These are phyloP conservation scores for Diaporthe velutina DNA, from an alignment of 2,329 filamentous ascomycete genomes.

Conservation along the genomic window DNA sequence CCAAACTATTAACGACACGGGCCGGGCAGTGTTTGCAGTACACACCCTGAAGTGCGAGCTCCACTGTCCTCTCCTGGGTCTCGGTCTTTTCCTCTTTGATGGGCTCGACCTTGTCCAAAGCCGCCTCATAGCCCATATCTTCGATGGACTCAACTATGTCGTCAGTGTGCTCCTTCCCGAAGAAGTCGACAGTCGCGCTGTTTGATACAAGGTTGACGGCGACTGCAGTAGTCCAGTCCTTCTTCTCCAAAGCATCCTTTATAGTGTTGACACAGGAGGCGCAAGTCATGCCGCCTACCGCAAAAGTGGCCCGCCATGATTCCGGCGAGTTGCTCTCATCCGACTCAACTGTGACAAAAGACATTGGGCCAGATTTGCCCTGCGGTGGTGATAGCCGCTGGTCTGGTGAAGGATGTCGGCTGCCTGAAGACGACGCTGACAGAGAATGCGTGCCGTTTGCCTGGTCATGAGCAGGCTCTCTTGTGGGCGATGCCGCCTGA, in stretches of 20 bases:
- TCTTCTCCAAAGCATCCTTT: slow-evolving; percentile 68
- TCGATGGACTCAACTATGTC: slow-evolving; percentile 68
- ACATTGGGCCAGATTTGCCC: slow-evolving; percentile 30
- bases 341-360: slow-evolving; percentile 53
- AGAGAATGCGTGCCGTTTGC: background rate
- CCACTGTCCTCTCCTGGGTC: slow-evolving; percentile 65
- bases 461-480: slow-evolving; percentile 10
- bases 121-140: slow-evolving; percentile 75
- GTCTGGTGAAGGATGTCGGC: background rate
- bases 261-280: slow-evolving; percentile 76
- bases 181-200: slow-evolving; percentile 72
- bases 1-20: slow-evolving; percentile 67
- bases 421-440: slow-evolving; percentile 5
- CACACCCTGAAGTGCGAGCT: slow-evolving; percentile 78
- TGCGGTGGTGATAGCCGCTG: background rate
- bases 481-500: slow-evolving; percentile 33
- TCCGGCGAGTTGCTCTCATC: slow-evolving; percentile 45
- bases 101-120: slow-evolving; percentile 64
- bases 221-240: slow-evolving; percentile 69
- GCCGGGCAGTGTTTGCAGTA: slow-evolving; percentile 80
- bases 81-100: slow-evolving; percentile 48
- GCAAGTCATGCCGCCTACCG: slow-evolving; percentile 81
- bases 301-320: slow-evolving; percentile 66
- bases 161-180: slow-evolving; percentile 58
- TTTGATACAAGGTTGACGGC: slow-evolving; percentile 76